Evolutionary conservation across 495 filamentous ascomycete species (phyloP).

Genomic region (Bacidia rubella): DNA sequence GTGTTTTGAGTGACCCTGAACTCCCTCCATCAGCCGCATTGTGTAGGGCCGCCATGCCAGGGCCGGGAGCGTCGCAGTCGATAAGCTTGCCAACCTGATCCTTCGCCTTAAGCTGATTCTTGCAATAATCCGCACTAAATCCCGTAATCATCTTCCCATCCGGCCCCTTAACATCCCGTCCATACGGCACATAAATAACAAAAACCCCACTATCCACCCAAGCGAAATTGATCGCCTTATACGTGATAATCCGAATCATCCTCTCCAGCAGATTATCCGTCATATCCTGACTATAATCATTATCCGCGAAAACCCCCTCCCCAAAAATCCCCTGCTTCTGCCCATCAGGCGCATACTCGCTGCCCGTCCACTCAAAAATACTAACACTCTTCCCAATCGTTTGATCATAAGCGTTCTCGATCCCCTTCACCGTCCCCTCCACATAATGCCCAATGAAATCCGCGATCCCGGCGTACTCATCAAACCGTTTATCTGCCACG

Average conservation of each 20-base stretch:
- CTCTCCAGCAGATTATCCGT: slow-evolving; percentile 1
- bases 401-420: slow-evolving; percentile 2
- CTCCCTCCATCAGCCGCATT: neutral
- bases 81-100: neutral
- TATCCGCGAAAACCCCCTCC: slow-evolving; percentile 4
- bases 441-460: slow-evolving; percentile 8
- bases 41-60: slow-evolving; percentile 8
- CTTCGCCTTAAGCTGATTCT: slow-evolving; percentile 6
- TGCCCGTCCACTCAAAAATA: slow-evolving; percentile 5
- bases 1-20: neutral
- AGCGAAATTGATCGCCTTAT: slow-evolving; percentile 10
- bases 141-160: slow-evolving; percentile 1
- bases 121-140: slow-evolving; percentile 1
- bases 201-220: slow-evolving; percentile 8
- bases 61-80: slow-evolving; percentile 3
- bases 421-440: neutral
- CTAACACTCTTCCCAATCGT: slow-evolving; percentile 4
- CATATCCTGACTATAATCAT: neutral
- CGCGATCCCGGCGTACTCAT: neutral
- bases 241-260: slow-evolving; percentile 6
- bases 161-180: neutral
- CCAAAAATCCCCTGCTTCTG: slow-evolving; percentile 5
- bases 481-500: slow-evolving; percentile 11
- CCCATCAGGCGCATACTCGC: neutral
- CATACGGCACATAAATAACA: slow-evolving; percentile 12